Base-by-base conservation (phyloP, 805 yeast genomes). In the Wickerhamiella slavikovae region DNA sequence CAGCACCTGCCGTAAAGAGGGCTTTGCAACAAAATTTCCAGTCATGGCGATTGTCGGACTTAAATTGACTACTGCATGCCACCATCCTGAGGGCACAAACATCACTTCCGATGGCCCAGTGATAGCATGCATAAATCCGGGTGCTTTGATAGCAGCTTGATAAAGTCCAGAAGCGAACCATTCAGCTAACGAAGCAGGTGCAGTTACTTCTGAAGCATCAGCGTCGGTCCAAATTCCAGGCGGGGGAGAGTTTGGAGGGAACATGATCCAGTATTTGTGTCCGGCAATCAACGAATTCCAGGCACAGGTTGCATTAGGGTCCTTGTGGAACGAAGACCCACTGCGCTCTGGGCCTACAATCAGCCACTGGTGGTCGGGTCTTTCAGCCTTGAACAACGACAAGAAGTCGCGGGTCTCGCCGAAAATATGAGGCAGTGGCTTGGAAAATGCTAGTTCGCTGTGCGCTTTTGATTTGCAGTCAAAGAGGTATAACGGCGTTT, bases 51-150 rank as follows among this genome's bases (percentile, higher is more conserved):
- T 70, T 24, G 47, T 35, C 17, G 45, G 49, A 44, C 74, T 80
- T 9, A 82, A 44, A 42, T 82, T 82, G n/a, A 82, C 77, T 18
- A 83, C 95, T 27, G 71, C 58, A 56, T 82, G 95, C 95, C 95
- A 82, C 95, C 95, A 82, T 1, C 92, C 91, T n/a, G 82, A 63
- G 3, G 95, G 95, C 5, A 82, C 95, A 47, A 75, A 68, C 61
- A 80, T 65, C 35, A 80, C 73, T 46, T 83, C 91, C 4, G 83
- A 85, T 0, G 80, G 74, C 38, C 67, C 68, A 0, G 91, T 75
- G 10, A 82, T 57, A 1, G 79, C 89, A 14, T 82, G 67, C 14
- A 59, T 44, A 40, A 78, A 72, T 15, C 62, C 59, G 24, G 47
- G 39, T 2, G 30, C n/a, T 5, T 35, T 31, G 13, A 67, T 51